phyloP scores from a whole-genome alignment of 345 rosid species.

The Populus ilicifolia region DNA sequence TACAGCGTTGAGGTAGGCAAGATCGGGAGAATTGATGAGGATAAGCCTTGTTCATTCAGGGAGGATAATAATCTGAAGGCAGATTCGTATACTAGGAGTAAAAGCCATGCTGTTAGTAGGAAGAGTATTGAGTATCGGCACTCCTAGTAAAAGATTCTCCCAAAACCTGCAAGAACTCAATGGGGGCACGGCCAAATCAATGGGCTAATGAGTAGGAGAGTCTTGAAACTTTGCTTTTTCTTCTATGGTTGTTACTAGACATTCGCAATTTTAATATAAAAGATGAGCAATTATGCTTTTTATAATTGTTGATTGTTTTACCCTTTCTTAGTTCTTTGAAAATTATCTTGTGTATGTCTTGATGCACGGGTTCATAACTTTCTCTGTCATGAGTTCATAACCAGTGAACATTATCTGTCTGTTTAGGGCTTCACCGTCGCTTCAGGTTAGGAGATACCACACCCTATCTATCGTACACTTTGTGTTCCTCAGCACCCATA shows the following conservation, averaged over 20 bases:
- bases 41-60: constrained; percentile 31
- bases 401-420: background rate
- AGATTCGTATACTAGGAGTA: constrained; percentile 22
- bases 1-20: constrained; percentile 47
- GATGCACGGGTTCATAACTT: background rate
- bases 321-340: background rate
- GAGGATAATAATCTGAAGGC: constrained; percentile 15
- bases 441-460: too few species aligned
- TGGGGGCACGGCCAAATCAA: too few species aligned
- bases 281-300: too few species aligned
- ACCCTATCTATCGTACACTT: background rate
- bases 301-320: too few species aligned
- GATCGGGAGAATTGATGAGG: constrained; percentile 46
- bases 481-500: background rate
- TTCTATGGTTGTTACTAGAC: background rate
- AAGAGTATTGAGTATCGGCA: background rate
- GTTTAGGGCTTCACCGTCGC: background rate
- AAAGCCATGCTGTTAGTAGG: constrained; percentile 18
- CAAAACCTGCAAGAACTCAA: too few species aligned
- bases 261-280: background rate
- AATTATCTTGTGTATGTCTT: background rate
- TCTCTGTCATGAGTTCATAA: too few species aligned
- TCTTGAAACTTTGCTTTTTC: background rate
- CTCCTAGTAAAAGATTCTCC: background rate
- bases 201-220: too few species aligned